Evolutionary conservation across 768 basidiomycete genomes (phyloP), one percentile per base, ranked within the genome.

Genomic region (Termitomyces sp.): DNA sequence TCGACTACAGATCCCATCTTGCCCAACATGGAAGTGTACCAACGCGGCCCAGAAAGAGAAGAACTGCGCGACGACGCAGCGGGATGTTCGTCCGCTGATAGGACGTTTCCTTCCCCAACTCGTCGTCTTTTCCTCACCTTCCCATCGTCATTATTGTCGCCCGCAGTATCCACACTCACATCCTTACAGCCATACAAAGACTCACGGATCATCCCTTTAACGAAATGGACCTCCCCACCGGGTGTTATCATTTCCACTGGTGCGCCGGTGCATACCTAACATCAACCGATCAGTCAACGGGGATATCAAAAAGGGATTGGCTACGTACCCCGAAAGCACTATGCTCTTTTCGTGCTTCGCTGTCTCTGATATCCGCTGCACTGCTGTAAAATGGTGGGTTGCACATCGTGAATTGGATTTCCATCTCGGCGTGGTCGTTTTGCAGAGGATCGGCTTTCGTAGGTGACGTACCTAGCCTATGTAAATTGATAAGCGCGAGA

Each of bases 351-450:
- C 73, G 72, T 19, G 79, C 78, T 0, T 84, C 82, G 2, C 84
- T 85, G 2, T 70, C 66, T 0, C 65, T 61, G 8, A 94, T 79
- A 57, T 98, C 96, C 31, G 85, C 82, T 0, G 69, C 65, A 56
- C 85, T 90, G n/a, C 76, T 68, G 66, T 97, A 98, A 71, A 99
- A 99, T 0, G 96, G 96, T 0, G 96, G 96, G 69, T 98, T 99
- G 72, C 95, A 98, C 85, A 98, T 92, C 0, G 86, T 84, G 62
- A 96, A 93, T 56, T 89, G 83, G 64, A 86, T 84, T 4, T 82
- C 85, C 52, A 32, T 34, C 17, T 37, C 10, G 5, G 21, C 14
- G 2, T 11, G 10, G 14, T 37, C 11, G 12, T 8, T 37, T n/a
- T n/a, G n/a, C 10, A 11, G 12, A 10, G 9, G 34, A 34, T 34